Evolutionary conservation across 257 asterid genomes (phyloP).

Genomic region (Phtheirospermum japonicum): DNA sequence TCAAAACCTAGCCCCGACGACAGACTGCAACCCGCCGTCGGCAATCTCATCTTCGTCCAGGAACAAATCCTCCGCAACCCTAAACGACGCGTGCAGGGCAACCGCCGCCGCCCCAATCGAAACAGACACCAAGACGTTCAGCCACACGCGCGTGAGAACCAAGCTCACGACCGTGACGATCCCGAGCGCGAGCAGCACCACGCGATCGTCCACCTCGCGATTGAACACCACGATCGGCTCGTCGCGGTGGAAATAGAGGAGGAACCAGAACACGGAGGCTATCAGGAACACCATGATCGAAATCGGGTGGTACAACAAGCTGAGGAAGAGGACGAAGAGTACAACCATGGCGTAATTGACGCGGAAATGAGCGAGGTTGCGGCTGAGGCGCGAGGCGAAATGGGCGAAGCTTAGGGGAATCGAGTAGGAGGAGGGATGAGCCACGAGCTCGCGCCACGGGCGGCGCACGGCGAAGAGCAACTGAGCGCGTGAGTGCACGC

Average conservation of each 20-base stretch:
- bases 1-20: conserved; percentile 46
- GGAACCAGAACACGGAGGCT: conserved; percentile 49
- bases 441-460: conserved; percentile 71
- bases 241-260: conserved; percentile 56
- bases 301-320: conserved; percentile 65
- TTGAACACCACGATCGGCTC: conserved; percentile 51
- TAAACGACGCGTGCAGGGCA: conserved; percentile 49
- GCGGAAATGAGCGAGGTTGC: conserved; percentile 62
- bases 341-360: conserved; percentile 52
- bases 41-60: conserved; percentile 60
- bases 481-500: conserved; percentile 39
- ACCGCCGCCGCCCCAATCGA: conserved; percentile 41
- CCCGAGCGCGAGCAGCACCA: conserved; percentile 42
- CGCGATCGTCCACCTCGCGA: conserved; percentile 64
- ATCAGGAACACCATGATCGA: conserved; percentile 57
- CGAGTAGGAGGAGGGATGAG: conserved; percentile 63
- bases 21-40: conserved; percentile 55
- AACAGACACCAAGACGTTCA: conserved; percentile 57
- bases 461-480: conserved; percentile 48
- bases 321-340: conserved; percentile 47
- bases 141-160: conserved; percentile 59
- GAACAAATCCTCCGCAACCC: conserved; percentile 67
- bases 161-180: conserved; percentile 45
- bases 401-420: conserved; percentile 44
- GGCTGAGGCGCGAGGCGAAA: conserved; percentile 40